Evolutionary conservation across 129 eudicot genomes (phyloP).

Genomic region (Apium graveolens): DNA sequence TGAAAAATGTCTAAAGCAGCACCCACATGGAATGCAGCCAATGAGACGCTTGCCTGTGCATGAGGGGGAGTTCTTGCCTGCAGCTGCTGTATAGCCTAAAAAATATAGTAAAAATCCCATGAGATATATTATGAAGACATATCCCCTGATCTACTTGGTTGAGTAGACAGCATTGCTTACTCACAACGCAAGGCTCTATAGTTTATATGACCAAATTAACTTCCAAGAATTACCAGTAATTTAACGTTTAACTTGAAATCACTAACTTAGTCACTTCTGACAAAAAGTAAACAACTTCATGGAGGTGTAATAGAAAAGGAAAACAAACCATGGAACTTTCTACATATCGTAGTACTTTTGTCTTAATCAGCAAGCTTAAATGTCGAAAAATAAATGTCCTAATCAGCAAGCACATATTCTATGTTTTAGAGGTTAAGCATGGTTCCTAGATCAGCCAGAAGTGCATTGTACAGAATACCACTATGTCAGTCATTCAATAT

Average conservation of each 20-base stretch:
- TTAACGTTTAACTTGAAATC: no score
- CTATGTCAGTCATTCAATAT: not conserved
- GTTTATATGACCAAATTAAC: not conserved
- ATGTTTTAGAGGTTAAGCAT: not conserved
- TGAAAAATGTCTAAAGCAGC: constrained; percentile 89
- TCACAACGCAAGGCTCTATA: not conserved
- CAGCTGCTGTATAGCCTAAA: constrained; percentile 91
- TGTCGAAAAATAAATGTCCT: not conserved
- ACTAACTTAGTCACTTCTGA: no score
- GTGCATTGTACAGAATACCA: not conserved
- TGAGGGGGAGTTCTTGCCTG: constrained; percentile 67
- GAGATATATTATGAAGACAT: not conserved
- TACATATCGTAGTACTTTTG: not conserved
- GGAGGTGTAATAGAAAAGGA: not conserved
- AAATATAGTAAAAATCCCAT: not conserved
- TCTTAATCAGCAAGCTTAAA: not conserved
- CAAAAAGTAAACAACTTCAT: not conserved
- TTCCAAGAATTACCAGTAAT: not conserved
- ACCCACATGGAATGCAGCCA: constrained; percentile 47
- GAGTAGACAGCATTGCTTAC: not conserved
- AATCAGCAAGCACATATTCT: not conserved
- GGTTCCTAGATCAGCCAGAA: not conserved
- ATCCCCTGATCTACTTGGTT: no score
- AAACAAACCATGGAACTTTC: not conserved
- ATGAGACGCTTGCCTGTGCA: constrained; percentile 49